Evolutionary conservation across 179 eudicot genomes (phyloP), one percentile per base, ranked within the genome.

Genomic region (Patellifolia procumbens): DNA sequence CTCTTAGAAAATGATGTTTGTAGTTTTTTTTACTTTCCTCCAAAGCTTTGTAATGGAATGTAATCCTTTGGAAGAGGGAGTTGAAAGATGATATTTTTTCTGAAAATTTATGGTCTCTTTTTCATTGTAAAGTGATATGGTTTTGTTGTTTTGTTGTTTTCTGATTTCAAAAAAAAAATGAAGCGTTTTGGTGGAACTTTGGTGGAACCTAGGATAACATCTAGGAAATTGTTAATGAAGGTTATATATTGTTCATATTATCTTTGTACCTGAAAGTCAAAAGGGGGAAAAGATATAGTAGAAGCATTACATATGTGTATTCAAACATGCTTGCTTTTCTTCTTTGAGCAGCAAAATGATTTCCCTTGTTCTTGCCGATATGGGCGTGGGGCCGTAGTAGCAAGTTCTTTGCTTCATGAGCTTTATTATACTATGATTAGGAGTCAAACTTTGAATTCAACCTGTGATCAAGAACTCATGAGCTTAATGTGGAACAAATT

Each of bases 1-100:
- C 46, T 75, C 78, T 82, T 71, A 51, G 82, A 82, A 78, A 74
- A 71, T 70, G 82, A 82, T 78, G 70, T 78, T 58, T 60, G n/a
- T 62, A 43, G 52, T 61, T n/a, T 72, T 19, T 20, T 48, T 32
- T 81, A 15, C 70, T 52, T 73, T 76, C 43, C 4, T 31, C 19
- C 43, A 37, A 59, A 20, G 19, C 56, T 20, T 76, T 58, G 53
- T 62, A 56, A 16, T 24, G 46, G 52, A 51, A 52, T 74, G 55
- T 19, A 48, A 12, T 75, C 31, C 20, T 17, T 20, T 12, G n/a
- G n/a, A n/a, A n/a, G n/a, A n/a, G n/a, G n/a, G 35, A 24, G 32
- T 26, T 59, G 34, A 59, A 28, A 59, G 5, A 24, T 26, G 63
- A 17, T 35, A 3, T 13, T 11, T 26, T 16, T 12, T 12, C 2